Percentiles rank a stretch among this genome's conserved stretches.
phyloP scores from a whole-genome alignment of 2,329 filamentous ascomycete species.

The Calonectria crousiana region DNA sequence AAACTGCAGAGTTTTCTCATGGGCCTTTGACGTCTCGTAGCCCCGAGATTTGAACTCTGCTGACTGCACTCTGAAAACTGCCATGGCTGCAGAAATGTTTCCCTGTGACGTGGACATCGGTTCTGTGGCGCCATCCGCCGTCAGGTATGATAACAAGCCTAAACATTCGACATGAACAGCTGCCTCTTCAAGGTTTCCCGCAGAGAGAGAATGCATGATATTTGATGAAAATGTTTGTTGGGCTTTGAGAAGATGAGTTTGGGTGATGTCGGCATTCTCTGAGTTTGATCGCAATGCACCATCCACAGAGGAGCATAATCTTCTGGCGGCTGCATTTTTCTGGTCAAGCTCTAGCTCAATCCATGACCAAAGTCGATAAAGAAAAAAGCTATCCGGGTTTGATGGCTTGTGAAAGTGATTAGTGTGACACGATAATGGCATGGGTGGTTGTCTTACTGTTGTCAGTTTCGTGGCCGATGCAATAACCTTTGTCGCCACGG shows the following conservation, averaged over 20 bases:
- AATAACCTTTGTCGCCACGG: conserved; percentile 74
- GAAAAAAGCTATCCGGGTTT: conserved; percentile 45
- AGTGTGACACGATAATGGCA: background rate
- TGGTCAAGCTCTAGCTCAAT: conserved; percentile 65
- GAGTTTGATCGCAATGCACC: conserved; percentile 34
- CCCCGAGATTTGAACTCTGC: conserved; percentile 55
- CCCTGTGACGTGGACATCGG: conserved; percentile 63
- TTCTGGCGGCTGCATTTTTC: conserved; percentile 49
- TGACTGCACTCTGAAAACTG: conserved; percentile 56
- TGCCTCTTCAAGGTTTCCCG: conserved; percentile 61
- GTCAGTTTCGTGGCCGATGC: conserved; percentile 67
- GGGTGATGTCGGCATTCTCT: conserved; percentile 36
- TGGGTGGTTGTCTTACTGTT: conserved; percentile 41
- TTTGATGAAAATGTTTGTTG: conserved; percentile 64
- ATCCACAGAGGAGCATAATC: conserved; percentile 56
- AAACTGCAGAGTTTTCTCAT: conserved; percentile 78
- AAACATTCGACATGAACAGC: conserved; percentile 70
- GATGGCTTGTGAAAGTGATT: conserved; percentile 33
- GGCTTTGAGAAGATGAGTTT: conserved; percentile 64
- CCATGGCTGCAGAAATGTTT: conserved; percentile 65
- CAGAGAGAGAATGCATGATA: conserved; percentile 68
- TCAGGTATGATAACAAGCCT: conserved; percentile 76
- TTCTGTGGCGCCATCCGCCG: conserved; percentile 55
- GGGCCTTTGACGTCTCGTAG: conserved; percentile 49
- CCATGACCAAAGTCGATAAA: conserved; percentile 77